phyloP scores from a whole-genome alignment of 2,329 filamentous ascomycete genomes.

The Exophiala oligosperma region DNA sequence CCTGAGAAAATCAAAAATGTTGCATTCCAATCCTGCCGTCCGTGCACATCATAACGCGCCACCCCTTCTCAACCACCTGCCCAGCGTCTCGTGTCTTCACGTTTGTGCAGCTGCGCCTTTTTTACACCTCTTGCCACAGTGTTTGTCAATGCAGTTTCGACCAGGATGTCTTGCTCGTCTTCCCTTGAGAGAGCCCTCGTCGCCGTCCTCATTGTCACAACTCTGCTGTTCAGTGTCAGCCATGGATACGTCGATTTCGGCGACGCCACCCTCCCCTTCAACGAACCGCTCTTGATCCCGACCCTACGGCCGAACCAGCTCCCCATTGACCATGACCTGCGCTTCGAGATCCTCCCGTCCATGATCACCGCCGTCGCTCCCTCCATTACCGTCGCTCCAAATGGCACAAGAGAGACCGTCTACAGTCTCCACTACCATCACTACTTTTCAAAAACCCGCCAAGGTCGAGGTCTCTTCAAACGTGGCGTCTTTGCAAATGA shows the following conservation, averaged over 20 bases:
- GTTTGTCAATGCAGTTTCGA: too few relatives aligned
- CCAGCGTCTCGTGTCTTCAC: too few relatives aligned
- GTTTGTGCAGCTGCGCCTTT: too few relatives aligned
- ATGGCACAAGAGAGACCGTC: conserved; percentile 20
- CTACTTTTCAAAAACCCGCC: conserved; percentile 19
- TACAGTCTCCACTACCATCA: conserved; percentile 27
- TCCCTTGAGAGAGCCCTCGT: too few relatives aligned
- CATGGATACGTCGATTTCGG: conserved; percentile 25
- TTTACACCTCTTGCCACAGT: too few relatives aligned
- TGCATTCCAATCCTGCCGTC: too few relatives aligned
- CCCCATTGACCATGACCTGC: conserved; percentile 18
- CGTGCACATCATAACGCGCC: too few relatives aligned
- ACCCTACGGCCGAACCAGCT: conserved; percentile 26
- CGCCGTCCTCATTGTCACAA: conserved; percentile 3
- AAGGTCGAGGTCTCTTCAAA: conserved; percentile 21
- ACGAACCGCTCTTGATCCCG: conserved; percentile 9
- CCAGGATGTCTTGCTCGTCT: too few relatives aligned
- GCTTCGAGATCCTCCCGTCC: conserved; percentile 21
- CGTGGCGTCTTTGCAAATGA: conserved; percentile 25
- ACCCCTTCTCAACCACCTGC: too few relatives aligned
- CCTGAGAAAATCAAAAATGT: too few relatives aligned
- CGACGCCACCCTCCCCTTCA: conserved; percentile 16
- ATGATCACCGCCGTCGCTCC: conserved; percentile 27
- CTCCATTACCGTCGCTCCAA: conserved; percentile 15
- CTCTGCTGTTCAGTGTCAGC: conserved; percentile 6